These are phyloP conservation scores for Coccinonectria pachysandricola DNA, from an alignment of 2,329 filamentous ascomycete species.

Conservation along the genomic window DNA sequence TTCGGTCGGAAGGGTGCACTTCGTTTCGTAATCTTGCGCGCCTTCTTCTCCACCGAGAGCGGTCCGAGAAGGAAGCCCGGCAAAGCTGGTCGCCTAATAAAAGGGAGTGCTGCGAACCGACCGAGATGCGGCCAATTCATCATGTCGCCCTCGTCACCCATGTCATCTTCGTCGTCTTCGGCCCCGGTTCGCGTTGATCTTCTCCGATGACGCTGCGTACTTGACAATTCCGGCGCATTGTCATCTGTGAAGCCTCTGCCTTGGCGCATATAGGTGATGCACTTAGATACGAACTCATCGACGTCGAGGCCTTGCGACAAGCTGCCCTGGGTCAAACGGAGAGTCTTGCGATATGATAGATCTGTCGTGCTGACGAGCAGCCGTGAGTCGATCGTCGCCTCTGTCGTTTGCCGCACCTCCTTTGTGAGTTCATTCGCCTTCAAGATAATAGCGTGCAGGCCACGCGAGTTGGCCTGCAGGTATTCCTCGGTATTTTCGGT, in stretches of 20 bases:
- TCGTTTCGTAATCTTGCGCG: slow-evolving; percentile 59
- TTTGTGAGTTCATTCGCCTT: slow-evolving; percentile 55
- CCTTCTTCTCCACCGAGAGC: slow-evolving; percentile 77
- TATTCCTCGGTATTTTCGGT: slow-evolving; percentile 66
- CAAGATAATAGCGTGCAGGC: slow-evolving; percentile 54
- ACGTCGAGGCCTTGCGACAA: slow-evolving; percentile 68
- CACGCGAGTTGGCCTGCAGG: slow-evolving; percentile 52
- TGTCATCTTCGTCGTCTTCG: slow-evolving; percentile 44
- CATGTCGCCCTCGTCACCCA: slow-evolving; percentile 64
- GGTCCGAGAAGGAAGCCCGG: slow-evolving; percentile 82
- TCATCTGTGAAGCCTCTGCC: slow-evolving; percentile 46
- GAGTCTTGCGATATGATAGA: slow-evolving; percentile 66
- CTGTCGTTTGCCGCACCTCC: slow-evolving; percentile 74
- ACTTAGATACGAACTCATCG: slow-evolving; percentile 86
- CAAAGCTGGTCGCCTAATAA: slow-evolving; percentile 63
- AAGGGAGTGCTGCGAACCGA: slow-evolving; percentile 61
- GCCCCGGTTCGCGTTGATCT: slow-evolving; percentile 27
- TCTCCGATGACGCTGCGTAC: slow-evolving; percentile 37
- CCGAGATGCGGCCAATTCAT: slow-evolving; percentile 84
- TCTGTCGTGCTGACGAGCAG: slow-evolving; percentile 74
- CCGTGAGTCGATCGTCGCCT: slow-evolving; percentile 85
- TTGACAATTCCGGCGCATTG: slow-evolving; percentile 38
- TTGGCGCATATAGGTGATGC: slow-evolving; percentile 74
- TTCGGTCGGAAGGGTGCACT: slow-evolving; percentile 60
- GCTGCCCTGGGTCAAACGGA: slow-evolving; percentile 63